A percentile compares a stretch with the other conserved stretches of the same genome.
These are phyloP conservation scores for Polygonum aviculare DNA, from an alignment of 148 eudicot species.

Conservation along the genomic window DNA sequence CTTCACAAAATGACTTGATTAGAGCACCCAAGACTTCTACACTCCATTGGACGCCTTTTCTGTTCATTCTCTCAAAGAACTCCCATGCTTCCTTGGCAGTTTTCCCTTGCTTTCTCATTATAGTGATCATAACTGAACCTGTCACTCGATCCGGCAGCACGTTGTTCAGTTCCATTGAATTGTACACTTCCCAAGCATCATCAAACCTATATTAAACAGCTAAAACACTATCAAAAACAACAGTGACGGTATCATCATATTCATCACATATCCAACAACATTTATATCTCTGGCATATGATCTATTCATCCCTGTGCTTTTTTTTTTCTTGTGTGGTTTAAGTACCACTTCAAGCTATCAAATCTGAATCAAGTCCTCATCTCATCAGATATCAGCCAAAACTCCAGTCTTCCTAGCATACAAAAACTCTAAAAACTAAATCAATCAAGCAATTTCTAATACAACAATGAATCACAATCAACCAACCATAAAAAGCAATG, in stretches of 20 bases:
- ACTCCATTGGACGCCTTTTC: conserved; percentile 77
- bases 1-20: conserved; percentile 78
- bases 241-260: not conserved
- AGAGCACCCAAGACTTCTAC: conserved; percentile 68
- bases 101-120: conserved; percentile 65
- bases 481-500: not conserved
- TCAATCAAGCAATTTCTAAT: not conserved
- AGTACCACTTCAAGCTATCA: not conserved
- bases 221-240: conserved; percentile 10
- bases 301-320: no score
- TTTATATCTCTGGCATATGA: not conserved
- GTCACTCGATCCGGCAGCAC: conserved; percentile 79
- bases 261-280: not conserved
- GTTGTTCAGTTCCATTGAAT: conserved; percentile 59
- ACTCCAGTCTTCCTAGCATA: not conserved
- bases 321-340: not conserved
- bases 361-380: not conserved
- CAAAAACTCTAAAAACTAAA: not conserved
- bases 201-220: conserved; percentile 42
- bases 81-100: conserved; percentile 90
- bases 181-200: conserved; percentile 72
- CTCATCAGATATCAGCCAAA: not conserved
- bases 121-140: conserved; percentile 76
- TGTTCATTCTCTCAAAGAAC: conserved; percentile 63
- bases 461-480: not conserved